Base-by-base conservation (phyloP, 1,139 yeast species). In the Blastobotrys aristatus region DNA sequence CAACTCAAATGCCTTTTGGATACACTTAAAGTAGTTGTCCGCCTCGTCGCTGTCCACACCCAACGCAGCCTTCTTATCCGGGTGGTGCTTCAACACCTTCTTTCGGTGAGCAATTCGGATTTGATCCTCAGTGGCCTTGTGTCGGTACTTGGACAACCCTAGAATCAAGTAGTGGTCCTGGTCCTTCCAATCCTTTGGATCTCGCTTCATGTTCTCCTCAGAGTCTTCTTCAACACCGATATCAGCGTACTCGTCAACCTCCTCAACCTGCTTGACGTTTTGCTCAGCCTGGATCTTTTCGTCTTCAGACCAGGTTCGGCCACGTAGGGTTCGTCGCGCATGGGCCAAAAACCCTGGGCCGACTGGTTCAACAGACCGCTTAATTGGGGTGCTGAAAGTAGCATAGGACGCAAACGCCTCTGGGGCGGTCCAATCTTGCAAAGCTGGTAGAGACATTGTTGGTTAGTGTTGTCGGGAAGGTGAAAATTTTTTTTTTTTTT, bases 291-390 rank as follows among this genome's bases (percentile, higher is more conserved):
- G 95, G 60, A 89, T 74, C 68, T 85, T 83, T 73, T 92, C 98
- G 64, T 80, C 92, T 71, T 94, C 97, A 47, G 97, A 88, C 96
- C 97, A 92, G 50, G 97, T 88, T 73, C 95, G 96, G 69, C 96
- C 96, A 72, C 96, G 82, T 60, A 90, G 76, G 53, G 95, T 81
- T 76, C 98, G 85, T 59, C 96, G 83, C 52, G 98, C 98, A 65
- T 94, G 98, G 50, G 97, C 96, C 63, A 94, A 76, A 73, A 88
- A 92, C 66, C 79, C 85, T 57, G 94, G 94, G 48, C 99, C 99
- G 58, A 90, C 97, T 33, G 98, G 97, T 72, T 92, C 98, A 57
- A 90, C 76, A 53, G 92, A 84, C 68, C 96, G 90, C 65, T 87
- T 86, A 47, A 77, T 77, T 48, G 95, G 81, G 27, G 82, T 76